Conservation (phyloP, 148 eudicot species). For the Silene latifolia region DNA sequence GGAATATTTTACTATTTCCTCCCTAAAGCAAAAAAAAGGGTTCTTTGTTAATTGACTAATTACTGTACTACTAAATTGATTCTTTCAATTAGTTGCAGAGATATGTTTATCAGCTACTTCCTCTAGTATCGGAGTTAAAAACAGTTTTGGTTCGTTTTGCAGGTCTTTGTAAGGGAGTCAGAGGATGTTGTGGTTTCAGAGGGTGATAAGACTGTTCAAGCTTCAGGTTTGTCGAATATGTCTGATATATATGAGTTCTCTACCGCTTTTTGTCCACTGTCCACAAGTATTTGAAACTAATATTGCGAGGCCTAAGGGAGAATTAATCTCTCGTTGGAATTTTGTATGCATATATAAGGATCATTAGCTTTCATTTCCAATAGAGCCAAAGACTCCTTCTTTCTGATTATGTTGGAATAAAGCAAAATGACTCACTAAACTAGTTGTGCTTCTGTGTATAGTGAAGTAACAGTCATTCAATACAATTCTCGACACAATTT, state of each 20-base stretch:
- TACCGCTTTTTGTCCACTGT: slow-evolving; percentile 14
- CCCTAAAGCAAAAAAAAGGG: too few species aligned
- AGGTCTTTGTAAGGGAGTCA: slow-evolving; percentile 20
- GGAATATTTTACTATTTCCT: neutral
- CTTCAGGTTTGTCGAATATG: slow-evolving; percentile 8
- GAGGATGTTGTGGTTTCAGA: neutral
- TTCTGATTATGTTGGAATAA: too few species aligned
- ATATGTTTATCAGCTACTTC: neutral
- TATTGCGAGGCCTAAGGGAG: too few species aligned
- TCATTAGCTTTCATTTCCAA: too few species aligned
- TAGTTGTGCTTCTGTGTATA: too few species aligned
- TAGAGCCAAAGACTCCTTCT: too few species aligned
- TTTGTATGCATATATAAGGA: too few species aligned
- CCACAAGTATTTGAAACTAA: neutral
- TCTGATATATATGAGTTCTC: slow-evolving; percentile 17
- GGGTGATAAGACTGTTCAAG: slow-evolving; percentile 9
- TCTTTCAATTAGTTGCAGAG: neutral
- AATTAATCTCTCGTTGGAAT: too few species aligned
- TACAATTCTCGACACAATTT: too few species aligned
- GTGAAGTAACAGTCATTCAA: too few species aligned
- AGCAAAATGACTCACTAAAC: too few species aligned
- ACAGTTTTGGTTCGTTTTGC: slow-evolving; percentile 10
- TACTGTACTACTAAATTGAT: neutral
- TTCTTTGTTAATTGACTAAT: neutral
- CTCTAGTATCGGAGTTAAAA: neutral